Evolutionary conservation across 352 stramenopile genomes (phyloP), one percentile per base, ranked within the genome.

Genomic region (Halophytophthora polymorphica): DNA sequence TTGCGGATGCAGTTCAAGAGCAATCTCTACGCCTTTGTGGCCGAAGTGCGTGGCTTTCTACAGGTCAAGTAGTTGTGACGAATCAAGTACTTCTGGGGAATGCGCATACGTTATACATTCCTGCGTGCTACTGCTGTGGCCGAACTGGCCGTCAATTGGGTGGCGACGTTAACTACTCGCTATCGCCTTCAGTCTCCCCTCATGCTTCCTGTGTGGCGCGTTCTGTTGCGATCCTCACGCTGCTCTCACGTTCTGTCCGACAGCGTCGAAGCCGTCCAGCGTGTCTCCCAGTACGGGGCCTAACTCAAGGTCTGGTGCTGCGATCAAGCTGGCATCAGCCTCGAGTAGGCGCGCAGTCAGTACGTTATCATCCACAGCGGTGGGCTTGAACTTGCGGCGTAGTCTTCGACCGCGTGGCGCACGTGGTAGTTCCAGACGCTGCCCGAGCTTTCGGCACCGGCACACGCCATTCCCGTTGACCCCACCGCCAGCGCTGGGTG

Each of bases 1-100:
- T 74, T 86, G 60, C 77, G 81, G 12, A 69, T 69, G 33, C 61
- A 77, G 52, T 92, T 94, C 61, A 94, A 94, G 59, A 81, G 61
- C n/a, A 84, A 88, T 25, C 53, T 92, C 39, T 91, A 89, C 46
- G 67, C 73, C 14, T 94, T 94, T 47, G 81, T 91, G 18, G 79
- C 77, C 40, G 79, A 91, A 28, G 83, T 87, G 41, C 81, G 83
- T 14, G 83, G 83, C 8, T 94, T 91, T 50, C 73, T 94, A 29
- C 79, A 91, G 57, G 75, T 94, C 38, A 88, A 85, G 55, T 93
- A 77, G 56, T 8, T 4, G 8, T 4, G 4, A 31, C 25, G 25
- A 31, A 31, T 31, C 4, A 31, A 8, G 25, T 31, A 31, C 4
- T 31, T 8, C 4, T 31, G 25, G 25, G 25, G 25, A 8, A 31